Conservation (phyloP, 140 eudicot species). For the Bidens hawaiensis region DNA sequence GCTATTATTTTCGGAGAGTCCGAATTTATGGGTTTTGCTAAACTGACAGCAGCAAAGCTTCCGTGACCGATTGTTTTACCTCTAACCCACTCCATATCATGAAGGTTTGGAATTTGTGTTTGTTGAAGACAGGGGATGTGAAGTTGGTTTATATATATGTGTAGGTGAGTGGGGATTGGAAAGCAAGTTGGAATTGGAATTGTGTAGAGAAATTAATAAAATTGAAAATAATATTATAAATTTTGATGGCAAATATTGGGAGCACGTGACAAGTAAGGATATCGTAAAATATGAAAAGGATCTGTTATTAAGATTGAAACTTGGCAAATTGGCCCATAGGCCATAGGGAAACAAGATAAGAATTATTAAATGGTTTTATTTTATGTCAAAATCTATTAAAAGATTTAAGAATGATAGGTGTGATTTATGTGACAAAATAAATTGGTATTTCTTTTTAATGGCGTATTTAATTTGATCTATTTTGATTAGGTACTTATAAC, state of each 20-base stretch:
- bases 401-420: not conserved
- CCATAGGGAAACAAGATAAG: not conserved
- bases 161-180: slow-evolving; percentile 32
- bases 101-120: not conserved
- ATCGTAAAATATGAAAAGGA: slow-evolving; percentile 3
- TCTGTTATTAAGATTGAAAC: slow-evolving; percentile 20
- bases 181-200: slow-evolving; percentile 29
- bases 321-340: slow-evolving; percentile 17
- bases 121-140: slow-evolving; percentile 15
- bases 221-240: not conserved
- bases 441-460: no score
- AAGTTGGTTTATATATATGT: slow-evolving; percentile 16
- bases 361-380: not conserved
- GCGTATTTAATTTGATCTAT: no score
- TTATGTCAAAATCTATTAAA: no score
- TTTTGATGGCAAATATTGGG: slow-evolving; percentile 15
- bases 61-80: slow-evolving; percentile 75
- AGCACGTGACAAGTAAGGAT: slow-evolving; percentile 58
- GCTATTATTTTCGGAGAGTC: slow-evolving; percentile 33
- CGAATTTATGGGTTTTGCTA: slow-evolving; percentile 47
- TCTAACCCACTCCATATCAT: slow-evolving; percentile 78
- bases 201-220: not conserved
- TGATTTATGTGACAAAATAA: not conserved
- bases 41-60: slow-evolving; percentile 69
- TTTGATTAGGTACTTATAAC: no score